Base-by-base conservation (phyloP, 2,329 filamentous ascomycete genomes). In the Fonsecaea erecta region DNA sequence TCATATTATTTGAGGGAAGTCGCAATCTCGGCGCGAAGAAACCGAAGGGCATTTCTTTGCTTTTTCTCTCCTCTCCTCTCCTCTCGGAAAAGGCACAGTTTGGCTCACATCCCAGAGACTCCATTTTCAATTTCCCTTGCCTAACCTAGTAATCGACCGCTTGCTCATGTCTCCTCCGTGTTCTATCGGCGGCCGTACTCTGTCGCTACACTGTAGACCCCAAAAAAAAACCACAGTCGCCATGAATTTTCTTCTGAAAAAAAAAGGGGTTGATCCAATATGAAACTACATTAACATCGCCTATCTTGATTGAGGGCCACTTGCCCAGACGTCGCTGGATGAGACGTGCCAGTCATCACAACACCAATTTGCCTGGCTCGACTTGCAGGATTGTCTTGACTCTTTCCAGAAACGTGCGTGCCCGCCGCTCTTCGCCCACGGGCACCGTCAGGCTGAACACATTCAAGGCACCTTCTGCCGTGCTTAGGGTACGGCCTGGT, bases 331-430 rank as follows among this genome's bases (percentile, higher is more conserved):
- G n/a, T 21, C 14, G n/a, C 8, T 26, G 3, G 2, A 32, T n/a
- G 16, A 24, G 21, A n/a, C 12, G 6, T 21, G 24, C 8, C 5
- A 16, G 12, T 26, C 8, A 35, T 70, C 77, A 84, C 70, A 86
- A 74, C 35, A 96, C 86, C 74, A 96, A 79, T 73, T 88, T 84
- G 35, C 88, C 91, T 14, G 92, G 92, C 78, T 95, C 90, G 70
- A 86, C 84, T 79, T 96, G 92, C 71, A 99, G 78, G 28, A 94
- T 88, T 52, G 84, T 80, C 86, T 97, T 97, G 74, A 97, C 86
- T 72, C 92, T 87, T 79, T 94, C 90, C 69, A 99, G 78, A 80
- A 97, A 99, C 11, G 89, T 83, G 74, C 86, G 84, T 14, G 92
- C 95, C 73, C 93, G 85, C 81, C 88, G 86, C 84, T 93, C 90